Conservation (phyloP, 768 basidiomycete species). For the Tricholoma hemisulphureum region DNA sequence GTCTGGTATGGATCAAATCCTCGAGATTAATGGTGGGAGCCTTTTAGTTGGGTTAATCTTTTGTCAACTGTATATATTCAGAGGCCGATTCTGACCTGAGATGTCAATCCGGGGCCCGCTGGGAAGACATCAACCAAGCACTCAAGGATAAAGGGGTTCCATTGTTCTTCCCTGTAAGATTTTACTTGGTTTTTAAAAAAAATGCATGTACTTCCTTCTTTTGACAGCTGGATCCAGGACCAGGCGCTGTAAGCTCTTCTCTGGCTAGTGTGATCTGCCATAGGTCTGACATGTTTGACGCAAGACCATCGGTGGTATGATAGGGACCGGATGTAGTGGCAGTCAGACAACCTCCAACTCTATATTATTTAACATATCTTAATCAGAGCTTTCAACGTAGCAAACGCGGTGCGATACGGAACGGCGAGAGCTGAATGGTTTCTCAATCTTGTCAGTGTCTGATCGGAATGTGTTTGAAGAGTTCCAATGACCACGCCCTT, state of each 20-base stretch:
- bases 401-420: conserved; percentile 82
- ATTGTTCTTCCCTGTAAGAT: conserved; percentile 80
- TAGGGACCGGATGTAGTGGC: conserved; percentile 82
- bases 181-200: background rate
- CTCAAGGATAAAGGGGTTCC: conserved; percentile 70
- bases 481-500: conserved; percentile 20
- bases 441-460: conserved; percentile 61
- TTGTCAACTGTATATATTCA: conserved; percentile 22
- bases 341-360: conserved; percentile 46
- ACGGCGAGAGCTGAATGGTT: conserved; percentile 90
- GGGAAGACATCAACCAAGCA: conserved; percentile 74
- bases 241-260: conserved; percentile 56
- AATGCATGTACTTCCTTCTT: background rate
- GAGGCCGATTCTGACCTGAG: conserved; percentile 72
- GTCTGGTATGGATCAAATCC: conserved; percentile 77
- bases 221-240: conserved; percentile 67
- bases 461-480: background rate
- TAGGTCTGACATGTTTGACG: conserved; percentile 3
- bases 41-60: background rate
- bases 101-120: conserved; percentile 73
- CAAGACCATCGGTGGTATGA: conserved; percentile 86
- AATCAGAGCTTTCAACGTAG: conserved; percentile 31
- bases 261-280: background rate
- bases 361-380: background rate
- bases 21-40: conserved; percentile 65